Conservation (phyloP, 352 stramenopile genomes). For the Phytophthora pluvialis region DNA sequence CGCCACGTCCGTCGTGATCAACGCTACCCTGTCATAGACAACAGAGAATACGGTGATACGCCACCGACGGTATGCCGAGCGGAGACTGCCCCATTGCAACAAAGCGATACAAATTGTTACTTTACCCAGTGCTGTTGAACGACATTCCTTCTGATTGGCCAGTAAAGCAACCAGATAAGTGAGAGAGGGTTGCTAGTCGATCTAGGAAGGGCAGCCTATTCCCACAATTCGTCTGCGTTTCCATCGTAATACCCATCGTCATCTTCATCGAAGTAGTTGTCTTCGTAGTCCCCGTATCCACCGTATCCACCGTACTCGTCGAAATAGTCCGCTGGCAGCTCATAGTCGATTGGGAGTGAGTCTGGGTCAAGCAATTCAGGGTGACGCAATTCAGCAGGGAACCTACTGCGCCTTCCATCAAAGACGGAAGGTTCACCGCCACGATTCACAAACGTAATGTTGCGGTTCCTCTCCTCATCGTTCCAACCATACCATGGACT, state of each 20-base stretch:
- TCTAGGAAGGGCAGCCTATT: background rate
- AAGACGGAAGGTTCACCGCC: background rate
- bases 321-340: constrained; percentile 41
- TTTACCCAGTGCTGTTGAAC: background rate
- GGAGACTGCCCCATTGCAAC: too few species aligned
- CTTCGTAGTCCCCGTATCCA: constrained; percentile 21
- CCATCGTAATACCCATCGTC: constrained; percentile 32
- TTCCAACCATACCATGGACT: constrained; percentile 54
- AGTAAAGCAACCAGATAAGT: background rate
- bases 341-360: constrained; percentile 46
- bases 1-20: constrained; percentile 49
- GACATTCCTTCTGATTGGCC: background rate
- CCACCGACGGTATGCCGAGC: background rate
- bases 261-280: constrained; percentile 26
- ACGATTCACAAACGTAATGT: constrained; percentile 37
- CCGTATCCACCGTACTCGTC: constrained; percentile 29
- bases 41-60: background rate
- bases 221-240: constrained; percentile 31
- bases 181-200: background rate
- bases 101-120: too few species aligned
- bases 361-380: constrained; percentile 41
- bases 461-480: constrained; percentile 33
- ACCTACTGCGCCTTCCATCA: constrained; percentile 7
- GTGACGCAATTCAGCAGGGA: constrained; percentile 31
- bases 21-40: constrained; percentile 33